These are phyloP conservation scores for Eudorina sp. DNA, from an alignment of 139 green algal genomes.

Conservation along the genomic window DNA sequence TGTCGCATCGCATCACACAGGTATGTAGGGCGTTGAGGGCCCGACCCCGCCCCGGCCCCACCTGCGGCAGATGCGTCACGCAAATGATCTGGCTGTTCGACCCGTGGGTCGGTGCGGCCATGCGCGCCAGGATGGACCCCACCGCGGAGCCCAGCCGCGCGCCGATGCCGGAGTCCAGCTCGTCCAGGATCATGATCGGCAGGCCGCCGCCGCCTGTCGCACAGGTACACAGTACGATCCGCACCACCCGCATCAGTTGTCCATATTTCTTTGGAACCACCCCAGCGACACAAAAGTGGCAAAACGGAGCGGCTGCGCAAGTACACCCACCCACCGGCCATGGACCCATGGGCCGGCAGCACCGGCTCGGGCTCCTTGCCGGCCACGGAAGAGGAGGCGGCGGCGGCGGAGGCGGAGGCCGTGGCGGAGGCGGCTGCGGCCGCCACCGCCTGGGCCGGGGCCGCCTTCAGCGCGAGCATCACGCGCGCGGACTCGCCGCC, in stretches of 20 bases:
- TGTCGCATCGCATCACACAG: no score
- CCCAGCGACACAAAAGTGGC: no score
- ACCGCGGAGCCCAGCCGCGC: conserved; percentile 75
- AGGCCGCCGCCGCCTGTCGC: conserved; percentile 8
- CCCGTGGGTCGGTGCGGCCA: conserved; percentile 49
- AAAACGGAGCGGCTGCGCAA: no score
- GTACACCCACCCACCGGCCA: no score
- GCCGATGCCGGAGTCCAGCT: conserved; percentile 86
- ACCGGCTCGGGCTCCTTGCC: no score
- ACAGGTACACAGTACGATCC: no score
- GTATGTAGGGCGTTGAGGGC: no score
- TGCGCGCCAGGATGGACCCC: conserved; percentile 75
- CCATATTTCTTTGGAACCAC: no score
- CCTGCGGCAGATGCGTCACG: conserved; percentile 88
- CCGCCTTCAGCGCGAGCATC: conserved; percentile 90
- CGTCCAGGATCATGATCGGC: conserved; percentile 86
- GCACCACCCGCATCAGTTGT: no score
- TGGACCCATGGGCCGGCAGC: no score
- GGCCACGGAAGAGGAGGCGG: no score
- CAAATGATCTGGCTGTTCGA: conserved; percentile 80
- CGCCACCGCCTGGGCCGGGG: conserved; percentile 46
- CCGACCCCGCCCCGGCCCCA: conserved; percentile 23
- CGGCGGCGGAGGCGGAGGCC: not conserved
- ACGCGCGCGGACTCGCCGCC: conserved; percentile 85
- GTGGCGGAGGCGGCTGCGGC: not conserved